Base-by-base conservation (phyloP, 2,329 filamentous ascomycete genomes). In the Samsoniella hepiali region DNA sequence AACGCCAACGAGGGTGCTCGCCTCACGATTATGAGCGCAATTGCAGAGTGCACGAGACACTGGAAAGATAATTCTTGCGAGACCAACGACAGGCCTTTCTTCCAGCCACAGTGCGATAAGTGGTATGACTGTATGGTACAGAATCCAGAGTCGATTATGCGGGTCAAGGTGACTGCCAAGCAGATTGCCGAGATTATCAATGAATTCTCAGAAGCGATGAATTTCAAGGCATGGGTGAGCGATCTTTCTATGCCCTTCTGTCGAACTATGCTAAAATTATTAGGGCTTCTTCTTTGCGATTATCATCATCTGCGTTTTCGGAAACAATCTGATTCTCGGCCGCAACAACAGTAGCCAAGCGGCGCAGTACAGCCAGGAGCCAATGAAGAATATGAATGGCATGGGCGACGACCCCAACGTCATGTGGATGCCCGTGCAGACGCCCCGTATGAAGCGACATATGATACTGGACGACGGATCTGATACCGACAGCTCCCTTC, bases 131-230 rank as follows among this genome's bases (percentile, higher is more conserved):
- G 95, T 76, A 97, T 97, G 91, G 87, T 88, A 67, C 86, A 89
- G 67, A 91, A 97, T 71, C 88, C 93, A 0, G 82, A 88, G 51
- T 86, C 87, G 63, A 87, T 97, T 63, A 93, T 91, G 68, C 83
- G 89, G 44, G 89, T 94, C 49, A 89, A 88, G 70, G 87, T 97
- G 45, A 91, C 90, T 22, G 93, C 92, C 5, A 89, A 91, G 71
- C 95, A 93, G 32, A 90, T 97, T 72, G 94, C 94, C 1, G 87
- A 92, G 72, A 96, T 99, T 47, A 89, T 98, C 75, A 97, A 98
- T 73, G 89, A 90, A 70, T 97, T 98, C 74, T 88, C 96, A 5
- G 92, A 96, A 69, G 88, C 91, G 6, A 93, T 98, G 75, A 92
- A 90, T 67, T 89, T 91, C 76, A 97, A 97, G 76, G 82, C 83